phyloP scores from a whole-genome alignment of 371 early-diverging fungal genomes.

The Choanephora cucurbitarum region DNA sequence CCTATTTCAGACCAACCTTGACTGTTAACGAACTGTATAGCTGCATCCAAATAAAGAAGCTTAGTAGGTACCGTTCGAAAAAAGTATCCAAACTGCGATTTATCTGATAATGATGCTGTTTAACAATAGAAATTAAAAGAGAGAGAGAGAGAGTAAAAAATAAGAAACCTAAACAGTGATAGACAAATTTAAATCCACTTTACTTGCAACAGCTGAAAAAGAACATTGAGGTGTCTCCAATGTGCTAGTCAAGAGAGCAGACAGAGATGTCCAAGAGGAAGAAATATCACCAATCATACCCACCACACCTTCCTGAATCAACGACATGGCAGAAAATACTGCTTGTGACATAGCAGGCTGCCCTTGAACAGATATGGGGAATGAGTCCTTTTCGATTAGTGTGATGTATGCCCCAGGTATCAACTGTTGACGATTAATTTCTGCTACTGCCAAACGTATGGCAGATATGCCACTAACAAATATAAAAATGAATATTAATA shows the following conservation, averaged over 20 bases:
- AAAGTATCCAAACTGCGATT: slow-evolving; percentile 58
- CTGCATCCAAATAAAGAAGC: slow-evolving; percentile 52
- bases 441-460: slow-evolving; percentile 57
- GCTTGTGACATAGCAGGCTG: slow-evolving; percentile 53
- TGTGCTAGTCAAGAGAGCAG: slow-evolving; percentile 59
- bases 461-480: slow-evolving; percentile 58
- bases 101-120: slow-evolving; percentile 57
- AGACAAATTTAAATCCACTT: too few species aligned
- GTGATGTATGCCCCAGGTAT: slow-evolving; percentile 65
- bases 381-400: slow-evolving; percentile 59
- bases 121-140: slow-evolving; percentile 3
- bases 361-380: slow-evolving; percentile 50
- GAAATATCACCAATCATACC: slow-evolving; percentile 65
- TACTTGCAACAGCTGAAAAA: slow-evolving; percentile 61
- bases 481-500: too few species aligned
- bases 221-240: slow-evolving; percentile 67
- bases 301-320: slow-evolving; percentile 58
- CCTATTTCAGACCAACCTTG: slow-evolving; percentile 60
- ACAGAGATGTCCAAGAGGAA: slow-evolving; percentile 59
- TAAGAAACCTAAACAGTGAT: too few species aligned
- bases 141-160: too few species aligned
- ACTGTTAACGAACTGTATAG: slow-evolving; percentile 51
- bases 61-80: slow-evolving; percentile 62
- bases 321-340: slow-evolving; percentile 55
- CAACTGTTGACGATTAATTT: slow-evolving; percentile 53